Base-by-base conservation (phyloP, 805 yeast species). In the Saturnispora diversa region DNA sequence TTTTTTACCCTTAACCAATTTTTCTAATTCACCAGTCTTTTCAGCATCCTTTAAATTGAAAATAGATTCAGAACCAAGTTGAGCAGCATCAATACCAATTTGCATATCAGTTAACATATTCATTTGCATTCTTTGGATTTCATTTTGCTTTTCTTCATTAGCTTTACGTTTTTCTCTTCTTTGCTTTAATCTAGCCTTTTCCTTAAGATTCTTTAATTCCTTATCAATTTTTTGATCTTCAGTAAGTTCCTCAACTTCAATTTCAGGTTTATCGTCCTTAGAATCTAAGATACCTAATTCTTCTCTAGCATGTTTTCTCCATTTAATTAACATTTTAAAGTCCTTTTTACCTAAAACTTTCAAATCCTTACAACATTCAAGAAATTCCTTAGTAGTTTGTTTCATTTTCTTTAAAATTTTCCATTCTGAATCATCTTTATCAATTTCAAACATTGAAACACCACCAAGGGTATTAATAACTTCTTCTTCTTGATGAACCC, bases 331-430 rank as follows among this genome's bases (percentile, higher is more conserved):
- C 58, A 69, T 63, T 54, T 90, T 80, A 66, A 92, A 92, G 61
- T 92, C 99, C 54, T 87, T 90, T 60, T 77, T 86, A 51, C 98
- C 98, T 41, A 92, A 70, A 5, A 90, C 97, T 59, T 85, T 86
- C 58, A 92, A 72, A 72, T 92, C 99, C 56, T 82, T 84, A 52
- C 90, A 68, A 59, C 95, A 86, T 50, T 80, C 87, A 34, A 78
- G 59, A 37, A 92, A 70, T 57, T 90, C 97, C 0, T 71, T 67
- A 0, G 87, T 83, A 7, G 94, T 85, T 50, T 77, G 78, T 43
- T 78, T 83, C 63, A 88, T 65, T 58, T 79, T 84, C 44, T 72
- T 74, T 23, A 88, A 61, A 21, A 77, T 66, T 50, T 75, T 75
- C 81, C 94, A 77, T 46, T 85, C 88, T 29, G 76, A 76, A 49